Percentiles rank a stretch among this genome's conserved stretches.
These are phyloP conservation scores for Ophiognomonia clavigignenti-juglandacearum DNA, from an alignment of 2,329 filamentous ascomycete genomes.

Conservation along the genomic window DNA sequence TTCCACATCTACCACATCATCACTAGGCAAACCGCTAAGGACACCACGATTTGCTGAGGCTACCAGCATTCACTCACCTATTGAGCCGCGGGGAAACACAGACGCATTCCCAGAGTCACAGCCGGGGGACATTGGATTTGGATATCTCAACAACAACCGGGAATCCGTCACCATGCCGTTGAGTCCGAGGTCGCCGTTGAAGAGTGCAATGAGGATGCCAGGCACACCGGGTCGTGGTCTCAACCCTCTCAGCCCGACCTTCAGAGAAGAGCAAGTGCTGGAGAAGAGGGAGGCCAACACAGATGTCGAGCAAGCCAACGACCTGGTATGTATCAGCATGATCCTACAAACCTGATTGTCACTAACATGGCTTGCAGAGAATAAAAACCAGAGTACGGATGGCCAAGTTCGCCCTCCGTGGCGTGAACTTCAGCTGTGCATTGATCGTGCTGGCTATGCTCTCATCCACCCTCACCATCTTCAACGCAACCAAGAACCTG, in stretches of 20 bases:
- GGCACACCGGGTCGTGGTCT: constrained; percentile 72
- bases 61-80: constrained; percentile 71
- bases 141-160: constrained; percentile 68
- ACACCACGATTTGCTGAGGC: constrained; percentile 78
- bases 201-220: constrained; percentile 85
- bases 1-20: constrained; percentile 49
- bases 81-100: constrained; percentile 51
- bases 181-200: constrained; percentile 74
- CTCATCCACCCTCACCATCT: constrained; percentile 82
- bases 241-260: constrained; percentile 86
- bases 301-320: constrained; percentile 81
- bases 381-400: constrained; percentile 86
- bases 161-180: constrained; percentile 57
- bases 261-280: constrained; percentile 78
- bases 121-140: constrained; percentile 86
- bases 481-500: constrained; percentile 77
- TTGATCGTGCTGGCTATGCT: constrained; percentile 91
- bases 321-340: constrained; percentile 62
- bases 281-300: constrained; percentile 80
- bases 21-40: constrained; percentile 59
- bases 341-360: neutral
- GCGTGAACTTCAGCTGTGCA: constrained; percentile 95
- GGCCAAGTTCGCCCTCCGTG: constrained; percentile 91
- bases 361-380: constrained; percentile 56
- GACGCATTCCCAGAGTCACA: constrained; percentile 59